Percentiles rank a stretch among this genome's conserved stretches.
Conservation (phyloP, 2,329 filamentous ascomycete genomes). For the Moelleriella libera region DNA sequence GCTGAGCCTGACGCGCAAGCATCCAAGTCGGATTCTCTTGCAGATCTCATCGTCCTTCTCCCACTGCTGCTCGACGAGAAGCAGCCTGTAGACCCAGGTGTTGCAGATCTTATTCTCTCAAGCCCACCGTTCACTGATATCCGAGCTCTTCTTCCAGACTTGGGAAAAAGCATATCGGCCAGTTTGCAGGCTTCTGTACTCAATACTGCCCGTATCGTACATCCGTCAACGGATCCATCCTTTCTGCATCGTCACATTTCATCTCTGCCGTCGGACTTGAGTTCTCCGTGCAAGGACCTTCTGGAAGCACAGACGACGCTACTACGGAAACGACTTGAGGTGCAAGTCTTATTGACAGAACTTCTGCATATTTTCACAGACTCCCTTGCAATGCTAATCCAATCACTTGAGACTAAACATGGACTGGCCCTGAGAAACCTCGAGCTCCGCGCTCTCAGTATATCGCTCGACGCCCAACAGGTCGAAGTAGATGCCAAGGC, state of each 20-base stretch:
- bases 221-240: slow-evolving; percentile 36
- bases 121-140: slow-evolving; percentile 35
- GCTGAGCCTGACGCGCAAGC: slow-evolving; percentile 10
- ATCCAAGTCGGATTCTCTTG: slow-evolving; percentile 24
- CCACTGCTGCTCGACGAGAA: slow-evolving; percentile 29
- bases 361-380: slow-evolving; percentile 26
- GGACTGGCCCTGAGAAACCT: slow-evolving; percentile 34
- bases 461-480: slow-evolving; percentile 26
- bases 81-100: slow-evolving; percentile 19
- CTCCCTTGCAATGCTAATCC: slow-evolving; percentile 28
- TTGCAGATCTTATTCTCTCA: slow-evolving; percentile 29
- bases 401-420: slow-evolving; percentile 39
- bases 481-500: slow-evolving; percentile 23
- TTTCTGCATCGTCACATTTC: slow-evolving; percentile 44
- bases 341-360: slow-evolving; percentile 19
- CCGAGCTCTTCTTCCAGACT: slow-evolving; percentile 29
- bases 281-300: slow-evolving; percentile 20
- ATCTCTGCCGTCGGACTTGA: slow-evolving; percentile 26
- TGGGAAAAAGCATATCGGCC: slow-evolving; percentile 32
- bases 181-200: slow-evolving; percentile 35
- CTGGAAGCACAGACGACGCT: slow-evolving; percentile 17
- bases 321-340: slow-evolving; percentile 21
- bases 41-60: slow-evolving; percentile 41
- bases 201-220: slow-evolving; percentile 30
- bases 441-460: slow-evolving; percentile 33